Percentiles rank a stretch among this genome's conserved stretches.
phyloP scores from a whole-genome alignment of 345 rosid species.

The Citropsis articulata region DNA sequence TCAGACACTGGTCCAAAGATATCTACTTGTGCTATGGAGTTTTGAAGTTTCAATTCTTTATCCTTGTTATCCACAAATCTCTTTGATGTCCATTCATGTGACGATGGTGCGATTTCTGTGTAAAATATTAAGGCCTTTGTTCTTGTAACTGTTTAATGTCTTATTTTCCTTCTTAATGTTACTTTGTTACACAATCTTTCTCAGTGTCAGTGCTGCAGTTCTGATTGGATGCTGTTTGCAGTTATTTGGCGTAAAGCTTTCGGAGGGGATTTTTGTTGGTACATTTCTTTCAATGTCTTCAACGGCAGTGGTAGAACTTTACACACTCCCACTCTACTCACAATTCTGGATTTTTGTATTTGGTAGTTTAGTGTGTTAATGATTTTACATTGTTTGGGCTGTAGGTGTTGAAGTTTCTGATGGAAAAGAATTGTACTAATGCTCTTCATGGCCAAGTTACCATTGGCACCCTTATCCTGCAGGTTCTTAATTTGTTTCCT shows the following conservation, averaged over 20 bases:
- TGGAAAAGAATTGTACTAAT: slow-evolving; percentile 73
- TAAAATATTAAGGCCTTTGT: neutral
- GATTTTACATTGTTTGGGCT: neutral
- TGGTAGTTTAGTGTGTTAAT: neutral
- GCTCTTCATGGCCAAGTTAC: slow-evolving; percentile 90
- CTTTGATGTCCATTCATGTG: neutral
- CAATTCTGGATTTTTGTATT: neutral
- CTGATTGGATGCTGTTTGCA: slow-evolving; percentile 42
- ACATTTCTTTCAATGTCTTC: slow-evolving; percentile 94
- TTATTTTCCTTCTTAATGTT: neutral
- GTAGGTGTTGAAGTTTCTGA: slow-evolving; percentile 86
- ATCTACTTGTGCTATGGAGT: neutral
- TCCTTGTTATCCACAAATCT: neutral
- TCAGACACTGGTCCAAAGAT: neutral
- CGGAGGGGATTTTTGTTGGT: slow-evolving; percentile 92
- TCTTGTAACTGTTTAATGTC: neutral
- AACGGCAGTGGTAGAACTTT: slow-evolving; percentile 75
- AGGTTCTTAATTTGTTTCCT: slow-evolving; percentile 42
- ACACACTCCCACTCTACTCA: neutral
- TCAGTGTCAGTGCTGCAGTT: slow-evolving; percentile 3
- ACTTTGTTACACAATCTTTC: slow-evolving; percentile 11
- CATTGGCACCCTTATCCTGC: slow-evolving; percentile 82
- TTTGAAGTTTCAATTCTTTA: neutral
- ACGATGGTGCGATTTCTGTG: neutral
- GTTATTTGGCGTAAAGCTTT: slow-evolving; percentile 84